phyloP scores from a whole-genome alignment of 129 eudicot genomes.

The Glebionis coronaria region DNA sequence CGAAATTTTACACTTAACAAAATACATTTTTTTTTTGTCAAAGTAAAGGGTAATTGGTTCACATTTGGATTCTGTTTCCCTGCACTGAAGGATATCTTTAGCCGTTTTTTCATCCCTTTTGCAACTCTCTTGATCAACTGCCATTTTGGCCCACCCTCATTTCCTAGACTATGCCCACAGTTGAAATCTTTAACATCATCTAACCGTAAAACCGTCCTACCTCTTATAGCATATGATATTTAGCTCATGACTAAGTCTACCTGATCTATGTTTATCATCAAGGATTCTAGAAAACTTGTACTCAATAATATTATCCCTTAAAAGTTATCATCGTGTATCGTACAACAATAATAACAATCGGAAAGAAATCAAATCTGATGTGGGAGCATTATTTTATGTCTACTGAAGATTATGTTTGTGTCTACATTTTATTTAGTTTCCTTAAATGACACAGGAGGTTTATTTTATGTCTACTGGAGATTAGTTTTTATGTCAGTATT shows the following conservation, averaged over 20 bases:
- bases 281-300: no score
- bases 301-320: no score
- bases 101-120: not conserved
- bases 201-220: not conserved
- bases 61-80: conserved; percentile 13
- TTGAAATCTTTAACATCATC: not conserved
- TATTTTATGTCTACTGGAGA: no score
- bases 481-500: no score
- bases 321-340: no score
- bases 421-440: no score
- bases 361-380: no score
- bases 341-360: no score
- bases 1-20: not conserved
- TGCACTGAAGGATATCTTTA: not conserved
- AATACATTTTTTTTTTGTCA: not conserved
- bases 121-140: conserved; percentile 3
- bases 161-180: conserved; percentile 7
- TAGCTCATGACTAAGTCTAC: not conserved
- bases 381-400: no score
- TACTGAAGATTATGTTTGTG: no score
- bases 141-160: conserved; percentile 11
- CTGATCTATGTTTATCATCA: not conserved
- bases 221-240: not conserved
- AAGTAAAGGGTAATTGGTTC: conserved; percentile 1
- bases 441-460: no score